A percentile compares a stretch with the other conserved stretches of the same genome.
Conservation (phyloP, 768 basidiomycete species). For the Boletus sensibilis region DNA sequence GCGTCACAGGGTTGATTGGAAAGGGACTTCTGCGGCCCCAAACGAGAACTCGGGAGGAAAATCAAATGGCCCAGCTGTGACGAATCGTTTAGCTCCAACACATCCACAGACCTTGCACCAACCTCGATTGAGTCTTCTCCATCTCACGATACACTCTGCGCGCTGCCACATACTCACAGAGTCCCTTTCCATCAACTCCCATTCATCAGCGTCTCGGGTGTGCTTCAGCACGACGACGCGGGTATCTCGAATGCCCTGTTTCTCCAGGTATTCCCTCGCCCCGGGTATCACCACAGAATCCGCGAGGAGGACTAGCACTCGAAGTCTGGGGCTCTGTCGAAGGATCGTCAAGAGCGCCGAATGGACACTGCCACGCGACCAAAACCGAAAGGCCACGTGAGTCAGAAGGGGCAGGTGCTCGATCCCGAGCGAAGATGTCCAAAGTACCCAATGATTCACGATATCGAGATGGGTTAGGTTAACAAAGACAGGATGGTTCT, state of each 20-base stretch:
- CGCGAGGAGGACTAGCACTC: conserved; percentile 10
- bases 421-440: conserved; percentile 18
- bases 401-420: conserved; percentile 13
- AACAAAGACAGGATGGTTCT: conserved; percentile 11
- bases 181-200: conserved; percentile 12
- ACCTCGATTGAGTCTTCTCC: conserved; percentile 14
- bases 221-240: conserved; percentile 19
- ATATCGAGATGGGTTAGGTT: conserved; percentile 21
- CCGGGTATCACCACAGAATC: conserved; percentile 4
- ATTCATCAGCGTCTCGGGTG: conserved; percentile 10
- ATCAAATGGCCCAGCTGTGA: conserved; percentile 14
- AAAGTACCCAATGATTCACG: conserved; percentile 20
- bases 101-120: not conserved
- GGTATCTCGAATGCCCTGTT: conserved; percentile 4
- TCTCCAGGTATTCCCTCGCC: conserved; percentile 9
- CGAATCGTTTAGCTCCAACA: not conserved
- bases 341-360: conserved; percentile 6
- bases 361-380: conserved; percentile 12
- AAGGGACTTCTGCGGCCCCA: not conserved
- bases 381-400: conserved; percentile 17
- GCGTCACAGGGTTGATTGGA: not conserved
- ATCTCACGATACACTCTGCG: conserved; percentile 10
- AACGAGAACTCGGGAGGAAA: conserved; percentile 2
- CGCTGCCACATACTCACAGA: conserved; percentile 15
- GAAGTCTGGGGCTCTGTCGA: not conserved